Base-by-base conservation (phyloP, 83 land plant genomes). In the Thuja plicata region DNA sequence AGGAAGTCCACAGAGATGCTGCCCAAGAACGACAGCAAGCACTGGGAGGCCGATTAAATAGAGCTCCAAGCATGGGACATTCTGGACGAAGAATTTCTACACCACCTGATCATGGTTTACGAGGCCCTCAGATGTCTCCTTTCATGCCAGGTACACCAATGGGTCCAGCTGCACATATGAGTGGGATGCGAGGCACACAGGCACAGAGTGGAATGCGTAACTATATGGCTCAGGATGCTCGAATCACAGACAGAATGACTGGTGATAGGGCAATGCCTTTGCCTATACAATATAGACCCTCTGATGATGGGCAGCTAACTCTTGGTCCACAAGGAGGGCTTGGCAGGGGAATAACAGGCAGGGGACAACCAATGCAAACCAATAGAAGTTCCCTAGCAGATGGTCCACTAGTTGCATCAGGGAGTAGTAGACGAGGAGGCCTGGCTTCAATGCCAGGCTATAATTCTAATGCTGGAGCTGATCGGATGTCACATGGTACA, bases 1-100 rank as follows among this genome's bases (percentile, higher is more conserved):
- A 93, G 62, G 94, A 93, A 84, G 92, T 93, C 19, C 94, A 91
- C 66, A 89, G 94, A 50, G 94, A 93, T 89, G 94, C 94, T n/a
- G 92, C 84, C 21, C 94, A 93, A 45, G 94, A 93, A 78, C 52
- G 94, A 85, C 93, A 91, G 73, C 91, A 89, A 86, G 92, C 86
- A 38, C 86, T 87, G 30, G 87, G 93, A 16, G 89, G 94, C 40
- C 91, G 94, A 24, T 54, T 90, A 32, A 83, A 80, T 55, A 94
- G 94, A 34, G 90, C 90, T 52, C 62, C 84, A 41, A 92, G 91
- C 88, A 89, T 91, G 89, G 93, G 92, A 71, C 62, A 80, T 34
- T 38, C 87, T 38, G 83, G 91, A 70, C 80, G 92, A 35, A 89
- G 92, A 82, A 17, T 86, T 38, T 86, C 86, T 9, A 60, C 90